These are phyloP conservation scores for Leucocoprinus leucothites DNA, from an alignment of 768 basidiomycete species.

Conservation along the genomic window DNA sequence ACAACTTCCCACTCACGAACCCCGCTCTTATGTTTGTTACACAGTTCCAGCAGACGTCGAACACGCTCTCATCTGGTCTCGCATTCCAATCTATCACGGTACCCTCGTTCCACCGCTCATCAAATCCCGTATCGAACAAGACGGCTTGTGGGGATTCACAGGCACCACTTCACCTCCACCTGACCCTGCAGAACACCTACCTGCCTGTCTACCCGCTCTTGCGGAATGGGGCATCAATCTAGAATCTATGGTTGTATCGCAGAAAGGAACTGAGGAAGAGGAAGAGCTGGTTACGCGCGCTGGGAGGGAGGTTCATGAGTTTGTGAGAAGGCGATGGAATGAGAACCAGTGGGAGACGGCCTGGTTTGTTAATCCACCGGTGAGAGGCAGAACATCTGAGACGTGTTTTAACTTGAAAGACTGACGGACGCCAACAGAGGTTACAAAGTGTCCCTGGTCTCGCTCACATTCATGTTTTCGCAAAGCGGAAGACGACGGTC, in stretches of 20 bases:
- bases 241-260: constrained; percentile 54
- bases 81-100: constrained; percentile 66
- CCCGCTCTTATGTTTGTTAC: background rate
- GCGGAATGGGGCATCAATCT: constrained; percentile 70
- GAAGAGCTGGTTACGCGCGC: constrained; percentile 46
- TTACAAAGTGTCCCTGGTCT: constrained; percentile 79
- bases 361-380: constrained; percentile 90
- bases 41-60: constrained; percentile 70
- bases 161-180: constrained; percentile 53
- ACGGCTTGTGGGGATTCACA: constrained; percentile 84
- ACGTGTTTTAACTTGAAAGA: constrained; percentile 1
- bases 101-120: constrained; percentile 50
- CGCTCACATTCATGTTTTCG: constrained; percentile 88
- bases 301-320: constrained; percentile 57
- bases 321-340: constrained; percentile 63
- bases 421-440: constrained; percentile 41
- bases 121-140: constrained; percentile 58
- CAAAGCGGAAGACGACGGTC: constrained; percentile 21
- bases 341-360: constrained; percentile 84
- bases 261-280: constrained; percentile 49
- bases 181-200: constrained; percentile 53
- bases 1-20: background rate
- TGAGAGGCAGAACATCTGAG: constrained; percentile 32
- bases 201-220: constrained; percentile 56
- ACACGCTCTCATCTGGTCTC: constrained; percentile 77